These are phyloP conservation scores for Candida coleopterorum DNA, from an alignment of 805 yeast species.

Conservation along the genomic window DNA sequence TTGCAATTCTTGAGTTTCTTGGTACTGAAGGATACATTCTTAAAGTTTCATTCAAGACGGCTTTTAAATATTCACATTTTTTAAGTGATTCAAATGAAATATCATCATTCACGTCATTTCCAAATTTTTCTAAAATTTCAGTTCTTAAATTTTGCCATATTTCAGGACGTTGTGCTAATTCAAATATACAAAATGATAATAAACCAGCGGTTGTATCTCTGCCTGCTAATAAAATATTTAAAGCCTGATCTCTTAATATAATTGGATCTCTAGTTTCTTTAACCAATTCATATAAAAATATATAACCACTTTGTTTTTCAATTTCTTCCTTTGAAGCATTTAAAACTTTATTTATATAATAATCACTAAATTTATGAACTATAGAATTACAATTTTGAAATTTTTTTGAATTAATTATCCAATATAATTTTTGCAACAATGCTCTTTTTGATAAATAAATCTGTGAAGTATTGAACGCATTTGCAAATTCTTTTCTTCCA, in stretches of 20 bases:
- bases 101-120: constrained; percentile 18
- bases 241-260: constrained; percentile 32
- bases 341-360: constrained; percentile 29
- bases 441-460: constrained; percentile 26
- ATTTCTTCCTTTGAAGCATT: constrained; percentile 23
- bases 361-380: constrained; percentile 28
- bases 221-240: constrained; percentile 36
- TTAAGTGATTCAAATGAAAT: constrained; percentile 31
- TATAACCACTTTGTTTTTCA: constrained; percentile 27
- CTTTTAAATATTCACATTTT: constrained; percentile 28
- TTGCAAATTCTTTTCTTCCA: constrained; percentile 17
- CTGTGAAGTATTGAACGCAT: constrained; percentile 35
- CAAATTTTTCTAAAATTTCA: constrained; percentile 24
- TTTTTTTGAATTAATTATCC: constrained; percentile 22
- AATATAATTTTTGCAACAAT: constrained; percentile 27
- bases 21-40: constrained; percentile 34
- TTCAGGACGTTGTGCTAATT: constrained; percentile 28
- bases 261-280: constrained; percentile 33
- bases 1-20: constrained; percentile 23
- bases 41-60: constrained; percentile 25
- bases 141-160: constrained; percentile 23
- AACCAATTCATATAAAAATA: constrained; percentile 35
- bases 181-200: constrained; percentile 24
- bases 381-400: constrained; percentile 28
- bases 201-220: constrained; percentile 34